Evolutionary conservation across 176 grass and related monocot species (phyloP).

Genomic region (Oryza punctata): DNA sequence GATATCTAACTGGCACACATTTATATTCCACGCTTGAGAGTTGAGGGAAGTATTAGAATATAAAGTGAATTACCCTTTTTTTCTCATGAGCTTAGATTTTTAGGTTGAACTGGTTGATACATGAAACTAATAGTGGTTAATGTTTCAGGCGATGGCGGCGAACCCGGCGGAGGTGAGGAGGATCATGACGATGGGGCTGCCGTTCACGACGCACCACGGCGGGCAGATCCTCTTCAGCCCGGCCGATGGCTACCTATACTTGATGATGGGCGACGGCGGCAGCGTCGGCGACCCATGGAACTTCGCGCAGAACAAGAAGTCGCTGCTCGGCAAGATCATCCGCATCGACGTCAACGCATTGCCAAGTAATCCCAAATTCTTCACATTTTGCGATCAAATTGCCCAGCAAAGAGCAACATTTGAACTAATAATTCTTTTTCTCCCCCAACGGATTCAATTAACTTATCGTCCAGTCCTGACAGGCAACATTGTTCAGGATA

Average conservation of each 20-base stretch:
- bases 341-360: constrained; percentile 67
- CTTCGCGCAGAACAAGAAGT: constrained; percentile 94
- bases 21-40: no score
- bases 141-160: constrained; percentile 56
- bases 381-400: not conserved
- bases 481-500: no score
- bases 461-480: no score
- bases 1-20: no score
- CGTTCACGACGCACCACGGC: constrained; percentile 76
- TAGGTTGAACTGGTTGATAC: no score
- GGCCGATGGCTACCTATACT: constrained; percentile 80
- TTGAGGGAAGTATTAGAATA: no score
- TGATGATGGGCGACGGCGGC: constrained; percentile 92
- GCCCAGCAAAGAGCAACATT: not conserved
- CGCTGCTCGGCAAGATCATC: constrained; percentile 77
- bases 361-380: constrained; percentile 50
- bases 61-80: no score
- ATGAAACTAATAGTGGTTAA: not conserved
- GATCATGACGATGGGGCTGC: constrained; percentile 80
- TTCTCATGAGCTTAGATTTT: no score
- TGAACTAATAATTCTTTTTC: not conserved
- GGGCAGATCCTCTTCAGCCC: constrained; percentile 78
- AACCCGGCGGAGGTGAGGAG: constrained; percentile 67
- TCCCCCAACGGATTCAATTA: no score
- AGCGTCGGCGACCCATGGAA: constrained; percentile 79